A percentile compares a stretch with the other conserved stretches of the same genome.
Evolutionary conservation across 108 stramenopile genomes (phyloP).

Genomic region (Nannochloropsis oceanica): DNA sequence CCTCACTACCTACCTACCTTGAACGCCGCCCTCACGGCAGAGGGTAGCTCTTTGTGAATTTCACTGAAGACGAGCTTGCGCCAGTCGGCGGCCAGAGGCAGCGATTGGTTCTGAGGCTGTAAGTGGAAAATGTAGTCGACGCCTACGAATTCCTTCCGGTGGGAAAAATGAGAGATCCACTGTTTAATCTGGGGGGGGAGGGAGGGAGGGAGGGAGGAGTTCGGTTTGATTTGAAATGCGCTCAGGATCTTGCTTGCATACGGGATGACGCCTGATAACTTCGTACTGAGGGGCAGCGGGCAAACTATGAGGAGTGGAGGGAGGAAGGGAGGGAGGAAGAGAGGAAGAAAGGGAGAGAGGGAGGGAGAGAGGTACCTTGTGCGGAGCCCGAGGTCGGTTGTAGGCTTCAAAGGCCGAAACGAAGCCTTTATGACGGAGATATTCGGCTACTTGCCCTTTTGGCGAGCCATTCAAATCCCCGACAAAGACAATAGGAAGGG

Average conservation of each 20-base stretch:
- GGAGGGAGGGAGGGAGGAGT: not conserved
- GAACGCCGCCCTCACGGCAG: not conserved
- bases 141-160: not conserved
- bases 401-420: not conserved
- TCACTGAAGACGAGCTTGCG: constrained; percentile 3
- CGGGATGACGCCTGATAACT: too few species aligned
- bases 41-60: not conserved
- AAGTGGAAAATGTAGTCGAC: constrained; percentile 1
- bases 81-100: not conserved
- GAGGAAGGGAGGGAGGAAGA: not conserved
- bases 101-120: not conserved
- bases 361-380: not conserved
- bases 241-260: too few species aligned
- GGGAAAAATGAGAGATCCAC: not conserved
- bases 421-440: not conserved
- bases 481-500: not conserved
- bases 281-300: too few species aligned
- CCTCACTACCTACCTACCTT: not conserved
- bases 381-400: not conserved
- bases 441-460: not conserved
- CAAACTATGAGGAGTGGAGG: not conserved
- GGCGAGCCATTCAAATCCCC: constrained; percentile 7
- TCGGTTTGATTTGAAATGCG: too few species aligned
- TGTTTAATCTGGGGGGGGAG: not conserved
- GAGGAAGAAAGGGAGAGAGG: not conserved